Conservation (phyloP, 495 filamentous ascomycete species). For the Trypethelium eluteriae region DNA sequence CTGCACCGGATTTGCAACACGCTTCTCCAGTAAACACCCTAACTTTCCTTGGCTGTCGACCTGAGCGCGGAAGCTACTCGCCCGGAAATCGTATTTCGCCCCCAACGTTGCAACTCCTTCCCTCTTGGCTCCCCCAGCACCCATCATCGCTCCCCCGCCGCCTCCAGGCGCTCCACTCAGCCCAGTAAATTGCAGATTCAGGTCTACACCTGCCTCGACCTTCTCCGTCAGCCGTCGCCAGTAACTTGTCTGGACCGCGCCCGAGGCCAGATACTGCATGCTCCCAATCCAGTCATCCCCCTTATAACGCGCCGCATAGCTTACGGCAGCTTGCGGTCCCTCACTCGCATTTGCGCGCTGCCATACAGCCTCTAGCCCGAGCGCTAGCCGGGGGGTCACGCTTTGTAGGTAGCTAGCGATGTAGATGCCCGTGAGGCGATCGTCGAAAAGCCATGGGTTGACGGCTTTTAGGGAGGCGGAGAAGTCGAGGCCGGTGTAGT, state of each 20-base stretch:
- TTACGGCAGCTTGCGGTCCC: conserved; percentile 74
- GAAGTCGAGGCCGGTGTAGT: conserved; percentile 90
- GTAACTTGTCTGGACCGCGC: conserved; percentile 83
- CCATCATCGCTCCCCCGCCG: conserved; percentile 53
- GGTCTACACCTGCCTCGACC: conserved; percentile 90
- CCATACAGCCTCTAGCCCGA: conserved; percentile 91
- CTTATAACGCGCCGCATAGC: conserved; percentile 86
- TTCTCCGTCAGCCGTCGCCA: conserved; percentile 92
- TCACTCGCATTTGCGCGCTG: conserved; percentile 69
- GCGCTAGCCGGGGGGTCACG: conserved; percentile 74
- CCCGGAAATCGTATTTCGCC: conserved; percentile 96
- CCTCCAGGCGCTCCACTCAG: conserved; percentile 43
- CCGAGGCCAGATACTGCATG: conserved; percentile 74
- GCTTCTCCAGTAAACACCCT: conserved; percentile 88
- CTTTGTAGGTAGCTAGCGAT: conserved; percentile 93
- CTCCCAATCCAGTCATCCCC: conserved; percentile 83
- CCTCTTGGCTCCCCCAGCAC: conserved; percentile 56
- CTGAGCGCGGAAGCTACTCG: conserved; percentile 89
- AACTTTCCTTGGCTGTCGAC: conserved; percentile 91
- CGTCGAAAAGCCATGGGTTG: conserved; percentile 88
- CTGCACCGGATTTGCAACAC: conserved; percentile 78
- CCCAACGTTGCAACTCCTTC: conserved; percentile 87
- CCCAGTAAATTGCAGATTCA: conserved; percentile 79
- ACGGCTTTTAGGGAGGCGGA: conserved; percentile 81
- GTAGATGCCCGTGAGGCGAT: conserved; percentile 86